Conservation (phyloP, 495 filamentous ascomycete species). For the Rostrohypoxylon terebratum region DNA sequence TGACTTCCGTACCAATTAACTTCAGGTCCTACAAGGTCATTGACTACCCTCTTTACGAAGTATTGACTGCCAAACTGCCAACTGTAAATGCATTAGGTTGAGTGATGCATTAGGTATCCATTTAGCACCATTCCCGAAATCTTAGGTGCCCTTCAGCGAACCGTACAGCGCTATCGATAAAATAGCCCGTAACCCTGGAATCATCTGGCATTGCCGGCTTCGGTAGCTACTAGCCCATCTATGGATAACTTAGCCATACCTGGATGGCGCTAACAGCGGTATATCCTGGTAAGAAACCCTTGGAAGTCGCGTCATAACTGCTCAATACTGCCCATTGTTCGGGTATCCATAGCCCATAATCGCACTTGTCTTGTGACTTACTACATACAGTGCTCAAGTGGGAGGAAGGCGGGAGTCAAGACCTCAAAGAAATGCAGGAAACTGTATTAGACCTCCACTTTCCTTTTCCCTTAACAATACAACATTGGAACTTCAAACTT, state of each 20-base stretch:
- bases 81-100: background rate
- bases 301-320: slow-evolving; percentile 39
- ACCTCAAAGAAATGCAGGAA: slow-evolving; percentile 23
- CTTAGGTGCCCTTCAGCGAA: background rate
- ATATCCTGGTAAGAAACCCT: slow-evolving; percentile 13
- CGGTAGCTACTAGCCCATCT: background rate
- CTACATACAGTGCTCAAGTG: slow-evolving; percentile 19
- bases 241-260: too few species aligned
- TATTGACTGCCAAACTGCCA: background rate
- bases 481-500: background rate
- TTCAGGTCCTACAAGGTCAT: too few species aligned
- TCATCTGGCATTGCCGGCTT: background rate
- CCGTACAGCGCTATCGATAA: slow-evolving; percentile 24
- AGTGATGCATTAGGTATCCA: background rate
- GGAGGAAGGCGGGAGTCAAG: slow-evolving; percentile 12
- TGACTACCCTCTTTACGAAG: too few species aligned
- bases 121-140: background rate
- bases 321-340: slow-evolving; percentile 3
- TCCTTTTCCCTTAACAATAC: slow-evolving; percentile 8
- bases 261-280: slow-evolving; percentile 28
- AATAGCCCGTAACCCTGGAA: background rate
- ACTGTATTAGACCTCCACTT: slow-evolving; percentile 21
- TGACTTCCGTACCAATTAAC: background rate
- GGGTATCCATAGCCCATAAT: slow-evolving; percentile 7
- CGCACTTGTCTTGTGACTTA: slow-evolving; percentile 37